Evolutionary conservation across 768 basidiomycete genomes (phyloP), one percentile per base, ranked within the genome.

Genomic region (Psilocybe sp.): DNA sequence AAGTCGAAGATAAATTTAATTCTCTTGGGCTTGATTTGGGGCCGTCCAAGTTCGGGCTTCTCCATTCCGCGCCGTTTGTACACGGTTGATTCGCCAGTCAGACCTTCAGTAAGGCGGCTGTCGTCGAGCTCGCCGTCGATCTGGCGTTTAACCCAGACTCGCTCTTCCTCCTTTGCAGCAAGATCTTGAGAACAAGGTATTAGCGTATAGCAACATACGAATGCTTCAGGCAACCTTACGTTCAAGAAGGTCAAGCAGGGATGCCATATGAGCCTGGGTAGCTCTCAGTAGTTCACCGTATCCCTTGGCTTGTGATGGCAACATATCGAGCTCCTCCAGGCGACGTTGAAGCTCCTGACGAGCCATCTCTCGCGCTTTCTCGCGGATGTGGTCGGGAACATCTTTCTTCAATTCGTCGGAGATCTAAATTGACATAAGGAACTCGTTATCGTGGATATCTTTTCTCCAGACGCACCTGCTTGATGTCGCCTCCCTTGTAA

Each of bases 81-180:
- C 2, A 87, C 83, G 0, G 83, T 80, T 8, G 81, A 72, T 60
- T 87, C 84, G 8, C 84, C 84, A 9, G 84, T 85, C 32, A 87
- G 60, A 16, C 84, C 84, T 60, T 87, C 84, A 10, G 81, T 82
- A 45, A 87, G 62, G 13, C 84, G 74, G 50, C 72, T 80, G 58
- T 85, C 83, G 53, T 87, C 84, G 4, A 87, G 70, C 56, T 87
- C 84, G 34, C 84, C 84, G 57, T 87, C 84, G 1, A 79, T 84
- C 64, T 85, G 84, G 2, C 84, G 77, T 59, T 85, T 87, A 13
- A 85, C 69, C 84, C 84, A 87, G 2, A 87, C 77, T 11, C 84
- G 77, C 54, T 85, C 84, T 57, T 85, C 84, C 55, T 85, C 84
- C 51, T 78, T 83, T 0, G 84, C 82, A 12, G 83, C 75, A 15